Base-by-base conservation (phyloP, 2,329 filamentous ascomycete genomes). In the Fusarium sp. region DNA sequence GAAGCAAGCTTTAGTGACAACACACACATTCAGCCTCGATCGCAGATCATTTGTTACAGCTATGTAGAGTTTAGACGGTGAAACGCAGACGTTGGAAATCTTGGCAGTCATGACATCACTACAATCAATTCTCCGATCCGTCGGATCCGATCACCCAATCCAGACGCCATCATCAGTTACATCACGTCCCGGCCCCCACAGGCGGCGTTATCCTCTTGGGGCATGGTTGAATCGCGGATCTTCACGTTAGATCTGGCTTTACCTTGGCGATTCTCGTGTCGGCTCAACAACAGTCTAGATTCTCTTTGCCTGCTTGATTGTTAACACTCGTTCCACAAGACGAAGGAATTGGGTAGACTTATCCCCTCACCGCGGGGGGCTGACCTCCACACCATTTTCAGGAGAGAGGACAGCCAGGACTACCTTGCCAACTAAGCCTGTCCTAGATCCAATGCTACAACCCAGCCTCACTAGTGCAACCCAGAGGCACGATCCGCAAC, bases 381-480 rank as follows among this genome's bases (percentile, higher is more conserved):
- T 80, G 80, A 78, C 81, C 80, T 81, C 82, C 76, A 32, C 79
- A 79, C 83, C 84, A 83, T 86, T 83, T 49, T 74, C 85, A 83
- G 84, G 82, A 78, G 80, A 77, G 79, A 81, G 77, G 78, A 79
- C 83, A 83, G 80, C 85, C 84, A 80, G 82, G 83, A 81, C 83
- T 83, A 72, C 79, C 80, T 51, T 46, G 73, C 73, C 67, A 69
- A 73, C 61, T 42, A 59, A 73, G 74, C 64, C 72, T 75, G 73
- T 69, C 72, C 70, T 48, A 61, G 63, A 67, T 76, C 72, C 61
- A 72, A 72, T 40, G 44, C 25, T 61, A 55, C 70, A 73, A 67
- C 72, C 54, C 65, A 68, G 41, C 54, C 42, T 55, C 45, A 32
- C 70, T 62, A 65, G 57, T 63, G 68, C 65, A 51, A 48, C 65